Evolutionary conservation across 345 rosid species (phyloP), one percentile per base, ranked within the genome.

Genomic region (Hypericum perforatum): DNA sequence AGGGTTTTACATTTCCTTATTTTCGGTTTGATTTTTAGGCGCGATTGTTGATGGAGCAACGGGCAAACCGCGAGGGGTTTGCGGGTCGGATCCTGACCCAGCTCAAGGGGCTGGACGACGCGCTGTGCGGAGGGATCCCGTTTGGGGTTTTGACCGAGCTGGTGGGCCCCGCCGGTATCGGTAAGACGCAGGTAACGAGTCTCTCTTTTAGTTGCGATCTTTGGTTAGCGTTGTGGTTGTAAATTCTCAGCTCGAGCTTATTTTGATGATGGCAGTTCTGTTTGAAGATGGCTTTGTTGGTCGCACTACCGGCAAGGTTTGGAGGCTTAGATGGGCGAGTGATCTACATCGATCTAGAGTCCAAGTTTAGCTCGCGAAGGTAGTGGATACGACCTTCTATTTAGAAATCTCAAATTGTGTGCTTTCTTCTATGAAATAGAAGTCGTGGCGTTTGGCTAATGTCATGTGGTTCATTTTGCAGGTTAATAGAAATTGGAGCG

Each of bases 151-250:
- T 89, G 39, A 86, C 95, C 0, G 95, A 89, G 69, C 29, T 89
- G 56, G 94, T 86, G 15, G 95, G 97, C 52, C 90, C 94, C 0
- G 69, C 97, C 61, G 97, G 95, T 49, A 84, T 82, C 11, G 97
- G 97, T 15, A 89, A 89, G 72, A 85, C 95, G 11, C 95, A 89
- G 60, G 89, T 78, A 70, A 15, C 16, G 49, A 29, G 5, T 29
- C 7, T 11, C 13, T 45, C 29, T 37, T 36, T 11, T 37, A n/a
- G 54, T 59, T 36, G 45, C n/a, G 40, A 39, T 47, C 16, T 9
- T 43, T 14, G 11, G 22, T 37, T 36, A 41, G 8, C 37, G 41
- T 22, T 52, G 11, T 5, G 6, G 12, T 16, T 61, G 45, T 13
- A 22, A 50, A 45, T 7, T 36, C 10, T 40, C 16, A 9, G 39